Percentiles rank a stretch among this genome's conserved stretches.
These are phyloP conservation scores for Venustampulla echinocandica DNA, from an alignment of 495 filamentous ascomycete species.

Conservation along the genomic window DNA sequence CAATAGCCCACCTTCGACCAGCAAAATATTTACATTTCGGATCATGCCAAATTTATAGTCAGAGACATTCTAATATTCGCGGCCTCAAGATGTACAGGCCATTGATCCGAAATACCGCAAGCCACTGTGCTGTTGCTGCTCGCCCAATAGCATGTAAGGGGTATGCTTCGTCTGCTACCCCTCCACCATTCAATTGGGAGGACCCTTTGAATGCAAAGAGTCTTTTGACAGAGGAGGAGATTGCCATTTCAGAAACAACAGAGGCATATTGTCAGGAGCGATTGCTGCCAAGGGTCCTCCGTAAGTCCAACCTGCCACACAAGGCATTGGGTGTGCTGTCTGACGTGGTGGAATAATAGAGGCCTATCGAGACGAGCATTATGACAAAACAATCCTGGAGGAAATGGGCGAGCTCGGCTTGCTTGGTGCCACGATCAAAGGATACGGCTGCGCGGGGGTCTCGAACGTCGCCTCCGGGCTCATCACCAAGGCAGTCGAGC, in stretches of 20 bases:
- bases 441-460: slow-evolving; percentile 91
- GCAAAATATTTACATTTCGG: no score
- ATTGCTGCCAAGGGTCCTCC: slow-evolving; percentile 75
- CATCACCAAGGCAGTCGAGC: slow-evolving; percentile 92
- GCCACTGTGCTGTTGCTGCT: slow-evolving; percentile 25
- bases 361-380: slow-evolving; percentile 90
- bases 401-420: slow-evolving; percentile 97
- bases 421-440: slow-evolving; percentile 81
- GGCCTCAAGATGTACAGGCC: slow-evolving; percentile 31
- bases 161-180: slow-evolving; percentile 29
- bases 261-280: slow-evolving; percentile 88
- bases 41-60: not conserved
- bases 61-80: not conserved
- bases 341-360: slow-evolving; percentile 43
- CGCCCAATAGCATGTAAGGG: slow-evolving; percentile 23
- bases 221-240: slow-evolving; percentile 78
- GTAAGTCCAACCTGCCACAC: slow-evolving; percentile 42
- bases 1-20: no score
- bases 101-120: slow-evolving; percentile 25
- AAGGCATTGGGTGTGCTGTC: not conserved
- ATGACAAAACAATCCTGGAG: slow-evolving; percentile 76
- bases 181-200: slow-evolving; percentile 75
- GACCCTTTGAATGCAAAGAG: slow-evolving; percentile 72
- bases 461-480: slow-evolving; percentile 85
- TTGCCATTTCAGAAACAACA: slow-evolving; percentile 81